These are phyloP conservation scores for Acidiella bohemica DNA, from an alignment of 495 filamentous ascomycete genomes.

Conservation along the genomic window DNA sequence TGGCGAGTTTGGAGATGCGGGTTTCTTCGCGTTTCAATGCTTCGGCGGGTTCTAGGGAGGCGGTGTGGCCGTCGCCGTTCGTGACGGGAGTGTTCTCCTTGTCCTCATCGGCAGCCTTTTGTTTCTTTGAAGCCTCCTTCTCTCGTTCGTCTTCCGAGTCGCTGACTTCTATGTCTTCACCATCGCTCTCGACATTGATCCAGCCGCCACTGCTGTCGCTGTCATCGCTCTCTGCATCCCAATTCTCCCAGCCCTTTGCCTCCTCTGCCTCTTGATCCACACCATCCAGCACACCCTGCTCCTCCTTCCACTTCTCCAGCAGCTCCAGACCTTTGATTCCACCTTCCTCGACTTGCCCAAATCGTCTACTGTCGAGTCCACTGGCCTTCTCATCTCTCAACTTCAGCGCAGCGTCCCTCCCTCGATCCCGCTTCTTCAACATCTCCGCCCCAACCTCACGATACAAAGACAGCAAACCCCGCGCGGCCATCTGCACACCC, in stretches of 20 bases:
- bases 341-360: conserved; percentile 65
- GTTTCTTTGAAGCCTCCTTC: conserved; percentile 44
- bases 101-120: conserved; percentile 15
- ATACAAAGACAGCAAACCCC: conserved; percentile 78
- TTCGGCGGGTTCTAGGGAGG: conserved; percentile 18
- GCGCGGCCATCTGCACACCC: conserved; percentile 92
- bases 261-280: conserved; percentile 49
- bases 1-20: conserved; percentile 56
- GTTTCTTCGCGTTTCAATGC: conserved; percentile 17
- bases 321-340: conserved; percentile 88
- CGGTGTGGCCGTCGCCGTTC: conserved; percentile 1
- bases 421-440: conserved; percentile 78
- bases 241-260: conserved; percentile 50
- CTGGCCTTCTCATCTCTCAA: conserved; percentile 51
- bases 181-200: conserved; percentile 81
- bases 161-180: conserved; percentile 56
- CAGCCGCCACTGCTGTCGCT: conserved; percentile 74
- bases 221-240: conserved; percentile 70
- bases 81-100: conserved; percentile 30
- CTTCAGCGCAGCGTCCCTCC: conserved; percentile 82
- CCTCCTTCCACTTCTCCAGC: conserved; percentile 84
- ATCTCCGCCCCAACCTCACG: conserved; percentile 80
- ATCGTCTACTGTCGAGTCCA: no score
- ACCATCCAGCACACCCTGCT: no score
- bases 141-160: conserved; percentile 43